Percentiles rank a stretch among this genome's conserved stretches.
phyloP scores from a whole-genome alignment of 352 stramenopile species.

The Globisporangium splendens region DNA sequence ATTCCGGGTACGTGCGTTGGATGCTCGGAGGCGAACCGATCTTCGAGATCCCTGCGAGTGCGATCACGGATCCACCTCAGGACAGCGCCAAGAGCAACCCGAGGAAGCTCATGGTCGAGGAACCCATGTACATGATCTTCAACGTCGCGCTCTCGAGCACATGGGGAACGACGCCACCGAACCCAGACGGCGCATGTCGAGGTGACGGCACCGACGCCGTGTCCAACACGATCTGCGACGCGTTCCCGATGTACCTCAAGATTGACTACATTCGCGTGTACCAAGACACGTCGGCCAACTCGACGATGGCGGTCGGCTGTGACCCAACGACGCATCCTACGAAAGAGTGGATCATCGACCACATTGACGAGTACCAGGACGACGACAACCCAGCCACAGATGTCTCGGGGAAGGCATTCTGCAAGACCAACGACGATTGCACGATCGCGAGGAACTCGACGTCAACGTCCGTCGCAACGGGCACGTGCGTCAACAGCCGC shows the following conservation, averaged over 20 bases:
- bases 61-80: conserved; percentile 51
- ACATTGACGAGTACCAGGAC: conserved; percentile 30
- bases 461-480: conserved; percentile 22
- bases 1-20: conserved; percentile 48
- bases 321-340: conserved; percentile 34
- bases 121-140: conserved; percentile 56
- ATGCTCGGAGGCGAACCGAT: conserved; percentile 78
- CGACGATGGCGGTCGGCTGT: conserved; percentile 22
- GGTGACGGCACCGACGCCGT: conserved; percentile 19
- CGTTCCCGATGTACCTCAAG: conserved; percentile 52
- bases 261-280: conserved; percentile 89
- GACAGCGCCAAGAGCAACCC: conserved; percentile 46
- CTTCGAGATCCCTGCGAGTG: conserved; percentile 74
- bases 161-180: conserved; percentile 35
- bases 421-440: conserved; percentile 24
- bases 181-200: conserved; percentile 24
- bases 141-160: conserved; percentile 42
- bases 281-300: conserved; percentile 34
- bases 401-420: conserved; percentile 25
- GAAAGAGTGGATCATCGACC: conserved; percentile 26
- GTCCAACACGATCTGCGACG: conserved; percentile 37
- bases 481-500: conserved; percentile 24
- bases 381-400: conserved; percentile 17
- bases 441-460: conserved; percentile 22
- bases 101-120: conserved; percentile 48